A percentile compares a stretch with the other conserved stretches of the same genome.
These are phyloP conservation scores for Salinomyces thailandicus DNA, from an alignment of 2,329 filamentous ascomycete species.

Conservation along the genomic window DNA sequence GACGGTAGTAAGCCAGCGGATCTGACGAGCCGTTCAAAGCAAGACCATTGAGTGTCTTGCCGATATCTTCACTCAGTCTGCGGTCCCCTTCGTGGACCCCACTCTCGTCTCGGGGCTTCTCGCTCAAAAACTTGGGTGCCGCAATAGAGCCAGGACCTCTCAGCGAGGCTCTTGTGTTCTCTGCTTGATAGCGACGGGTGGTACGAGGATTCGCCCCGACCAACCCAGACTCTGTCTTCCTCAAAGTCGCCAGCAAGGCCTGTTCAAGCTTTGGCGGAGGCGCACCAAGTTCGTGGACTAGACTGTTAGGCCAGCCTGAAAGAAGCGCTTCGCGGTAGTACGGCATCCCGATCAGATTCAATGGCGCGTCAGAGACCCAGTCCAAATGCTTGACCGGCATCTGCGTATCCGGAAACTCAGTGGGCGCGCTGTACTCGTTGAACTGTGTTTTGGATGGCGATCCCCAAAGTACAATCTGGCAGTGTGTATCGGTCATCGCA, in stretches of 20 bases:
- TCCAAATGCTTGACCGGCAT: conserved; percentile 40
- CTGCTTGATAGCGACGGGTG: conserved; percentile 68
- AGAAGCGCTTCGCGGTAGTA: conserved; percentile 82
- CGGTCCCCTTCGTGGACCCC: conserved; percentile 31
- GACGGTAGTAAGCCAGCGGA: conserved; percentile 78
- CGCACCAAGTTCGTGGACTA: conserved; percentile 75
- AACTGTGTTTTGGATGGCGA: conserved; percentile 78
- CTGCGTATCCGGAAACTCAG: conserved; percentile 63
- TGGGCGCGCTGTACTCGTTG: conserved; percentile 66
- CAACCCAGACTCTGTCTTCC: conserved; percentile 58
- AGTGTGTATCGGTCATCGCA: conserved; percentile 68
- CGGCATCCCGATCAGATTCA: conserved; percentile 82
- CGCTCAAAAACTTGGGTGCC: conserved; percentile 88
- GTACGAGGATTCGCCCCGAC: conserved; percentile 44
- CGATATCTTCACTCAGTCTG: conserved; percentile 45
- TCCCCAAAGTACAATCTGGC: conserved; percentile 76
- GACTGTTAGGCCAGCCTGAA: conserved; percentile 79
- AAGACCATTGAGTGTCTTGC: conserved; percentile 55
- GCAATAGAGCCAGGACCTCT: conserved; percentile 52
- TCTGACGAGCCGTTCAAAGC: conserved; percentile 66
- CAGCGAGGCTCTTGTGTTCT: conserved; percentile 36
- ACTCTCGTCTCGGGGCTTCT: conserved; percentile 61
- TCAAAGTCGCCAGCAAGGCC: conserved; percentile 57
- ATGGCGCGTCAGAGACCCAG: conserved; percentile 53
- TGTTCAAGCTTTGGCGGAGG: conserved; percentile 66